Base-by-base conservation (phyloP, 2,329 filamentous ascomycete species). In the Didymella pinodella region DNA sequence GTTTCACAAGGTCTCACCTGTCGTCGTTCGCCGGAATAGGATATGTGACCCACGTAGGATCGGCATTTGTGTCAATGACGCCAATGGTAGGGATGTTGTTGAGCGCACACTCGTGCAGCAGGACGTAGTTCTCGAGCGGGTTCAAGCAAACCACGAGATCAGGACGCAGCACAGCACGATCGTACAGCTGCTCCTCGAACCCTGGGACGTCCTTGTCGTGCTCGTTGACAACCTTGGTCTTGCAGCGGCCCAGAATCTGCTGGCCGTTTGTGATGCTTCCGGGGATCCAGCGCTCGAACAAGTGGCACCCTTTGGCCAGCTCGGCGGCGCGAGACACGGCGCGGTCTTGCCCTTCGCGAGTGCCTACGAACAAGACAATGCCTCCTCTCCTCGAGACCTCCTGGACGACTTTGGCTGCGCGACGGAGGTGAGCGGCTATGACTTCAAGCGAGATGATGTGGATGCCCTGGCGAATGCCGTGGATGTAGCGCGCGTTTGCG, bases 1-100 rank as follows among this genome's bases (percentile, higher is more conserved):
- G 32, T 10, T 7, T 20, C 12, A 16, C 31, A 6, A 45, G 38
- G 49, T 75, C 83, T 73, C 77, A 92, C 90, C 89, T 93, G 83
- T 99, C 95, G 74, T 99, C 95, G 77, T 99, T 99, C 49, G 92
- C 92, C 2, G 95, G 95, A 67, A 99, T 97, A 14, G 91, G 91
- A 75, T 99, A 99, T 4, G 95, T 98, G 49, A 98, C 93, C 87
- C 91, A 94, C 0, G 92, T 92, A 0, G 95, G 92, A 78, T 98
- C 91, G 2, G 88, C 89, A 77, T 99, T 91, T 0, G 95, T 98
- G 78, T 99, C 95, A 66, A 98, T 90, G 57, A 99, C 84, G 46
- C 94, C 95, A 71, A 99, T 95, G 0, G 95, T 98, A 0, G 95
- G 95, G 57, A 99, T 91, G 72, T 90, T 91, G 75, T 92, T 90